A percentile compares a stretch with the other conserved stretches of the same genome.
phyloP scores from a whole-genome alignment of 2,329 filamentous ascomycete species.

The Colletotrichum salicis region DNA sequence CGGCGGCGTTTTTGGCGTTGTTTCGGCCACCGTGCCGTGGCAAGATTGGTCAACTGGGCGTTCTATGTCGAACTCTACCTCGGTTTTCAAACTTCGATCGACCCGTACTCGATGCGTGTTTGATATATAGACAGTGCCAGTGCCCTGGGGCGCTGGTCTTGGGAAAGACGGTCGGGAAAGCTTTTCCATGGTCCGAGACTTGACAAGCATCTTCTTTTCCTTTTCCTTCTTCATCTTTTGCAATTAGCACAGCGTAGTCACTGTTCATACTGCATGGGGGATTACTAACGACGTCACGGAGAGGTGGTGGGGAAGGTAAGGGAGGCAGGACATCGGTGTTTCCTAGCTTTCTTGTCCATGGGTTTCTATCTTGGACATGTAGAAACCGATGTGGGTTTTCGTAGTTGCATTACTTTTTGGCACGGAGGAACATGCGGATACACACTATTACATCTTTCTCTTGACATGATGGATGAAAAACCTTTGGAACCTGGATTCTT shows the following conservation, averaged over 20 bases:
- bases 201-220: neutral
- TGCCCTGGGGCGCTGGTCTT: neutral
- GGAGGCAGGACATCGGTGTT: neutral
- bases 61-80: neutral
- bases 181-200: neutral
- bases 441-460: neutral
- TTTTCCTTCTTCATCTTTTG: neutral
- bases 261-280: constrained; percentile 18
- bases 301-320: constrained; percentile 10
- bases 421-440: neutral
- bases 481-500: neutral
- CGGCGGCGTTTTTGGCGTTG: constrained; percentile 11
- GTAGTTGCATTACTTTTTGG: neutral
- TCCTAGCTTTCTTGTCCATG: neutral
- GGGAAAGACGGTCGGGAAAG: neutral
- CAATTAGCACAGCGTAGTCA: constrained; percentile 25
- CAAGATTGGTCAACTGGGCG: neutral
- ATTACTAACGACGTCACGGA: constrained; percentile 27
- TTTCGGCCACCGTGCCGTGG: neutral
- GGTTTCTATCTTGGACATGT: no score
- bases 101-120: neutral
- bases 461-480: neutral
- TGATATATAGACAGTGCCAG: neutral
- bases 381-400: neutral
- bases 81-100: neutral